Evolutionary conservation across 1,284 basidiomycete species (phyloP).

Genomic region (Boletus sp.): DNA sequence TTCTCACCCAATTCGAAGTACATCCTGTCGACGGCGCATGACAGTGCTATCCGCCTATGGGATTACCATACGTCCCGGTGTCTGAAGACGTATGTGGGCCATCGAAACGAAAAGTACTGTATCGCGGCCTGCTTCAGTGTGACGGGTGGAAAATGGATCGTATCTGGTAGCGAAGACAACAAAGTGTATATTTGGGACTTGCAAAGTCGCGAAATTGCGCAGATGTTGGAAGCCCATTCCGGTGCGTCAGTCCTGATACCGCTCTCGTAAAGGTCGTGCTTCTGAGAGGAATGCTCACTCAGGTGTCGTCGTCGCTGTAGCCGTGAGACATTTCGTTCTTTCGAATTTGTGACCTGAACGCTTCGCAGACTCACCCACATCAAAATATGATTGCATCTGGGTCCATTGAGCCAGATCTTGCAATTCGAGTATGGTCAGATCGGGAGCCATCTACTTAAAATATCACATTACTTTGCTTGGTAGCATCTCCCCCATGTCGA

Average conservation of each 20-base stretch:
- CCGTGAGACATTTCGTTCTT: constrained; percentile 47
- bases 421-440: constrained; percentile 81
- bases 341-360: constrained; percentile 9
- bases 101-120: constrained; percentile 80
- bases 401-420: constrained; percentile 78
- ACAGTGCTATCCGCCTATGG: constrained; percentile 92
- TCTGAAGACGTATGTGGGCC: constrained; percentile 89
- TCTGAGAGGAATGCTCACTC: constrained; percentile 4
- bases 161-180: constrained; percentile 91
- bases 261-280: background rate
- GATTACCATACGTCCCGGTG: constrained; percentile 92
- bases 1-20: constrained; percentile 97
- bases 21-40: constrained; percentile 90
- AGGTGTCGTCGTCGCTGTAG: constrained; percentile 79
- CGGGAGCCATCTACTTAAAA: constrained; percentile 35
- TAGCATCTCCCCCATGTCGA: too few relatives aligned
- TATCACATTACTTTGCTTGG: too few relatives aligned
- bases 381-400: constrained; percentile 86
- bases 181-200: constrained; percentile 92
- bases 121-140: constrained; percentile 81
- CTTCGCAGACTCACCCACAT: constrained; percentile 71
- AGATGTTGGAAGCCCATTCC: constrained; percentile 76
- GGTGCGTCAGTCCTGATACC: constrained; percentile 46
- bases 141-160: constrained; percentile 85
- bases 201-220: constrained; percentile 82